Conservation (phyloP, 2,329 filamentous ascomycete genomes). For the Westerdykella aurantiaca region DNA sequence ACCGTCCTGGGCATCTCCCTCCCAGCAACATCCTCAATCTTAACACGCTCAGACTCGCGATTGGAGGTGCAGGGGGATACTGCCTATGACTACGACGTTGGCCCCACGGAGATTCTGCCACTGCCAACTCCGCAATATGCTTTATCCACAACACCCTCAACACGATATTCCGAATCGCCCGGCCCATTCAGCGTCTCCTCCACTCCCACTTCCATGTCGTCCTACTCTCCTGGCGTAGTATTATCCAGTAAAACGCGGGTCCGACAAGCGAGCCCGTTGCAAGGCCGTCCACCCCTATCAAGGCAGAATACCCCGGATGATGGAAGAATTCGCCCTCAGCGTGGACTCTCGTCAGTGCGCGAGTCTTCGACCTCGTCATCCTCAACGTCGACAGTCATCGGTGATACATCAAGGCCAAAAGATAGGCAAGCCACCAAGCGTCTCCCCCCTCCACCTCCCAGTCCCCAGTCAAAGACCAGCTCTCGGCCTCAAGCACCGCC, state of each 20-base stretch:
- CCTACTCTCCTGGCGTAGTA: constrained; percentile 62
- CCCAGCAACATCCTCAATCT: constrained; percentile 30
- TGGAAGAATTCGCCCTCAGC: constrained; percentile 44
- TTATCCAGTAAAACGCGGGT: constrained; percentile 42
- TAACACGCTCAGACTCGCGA: constrained; percentile 23
- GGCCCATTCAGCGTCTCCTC: constrained; percentile 70
- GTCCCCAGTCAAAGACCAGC: constrained; percentile 36
- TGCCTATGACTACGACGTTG: constrained; percentile 41
- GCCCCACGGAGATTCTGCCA: constrained; percentile 61
- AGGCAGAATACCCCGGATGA: constrained; percentile 53
- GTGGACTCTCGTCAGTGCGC: constrained; percentile 59
- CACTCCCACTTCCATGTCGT: constrained; percentile 71
- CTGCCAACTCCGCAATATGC: constrained; percentile 61
- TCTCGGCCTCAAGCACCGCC: constrained; percentile 29
- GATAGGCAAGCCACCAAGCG: constrained; percentile 31
- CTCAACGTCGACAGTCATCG: constrained; percentile 62
- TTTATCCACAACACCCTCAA: constrained; percentile 67
- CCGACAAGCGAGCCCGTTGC: constrained; percentile 52
- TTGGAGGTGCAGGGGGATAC: constrained; percentile 18
- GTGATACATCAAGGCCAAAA: constrained; percentile 43
- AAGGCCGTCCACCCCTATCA: constrained; percentile 56
- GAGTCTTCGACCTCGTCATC: constrained; percentile 69
- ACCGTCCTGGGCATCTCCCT: constrained; percentile 42
- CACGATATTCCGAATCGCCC: constrained; percentile 67
- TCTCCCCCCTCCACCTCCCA: constrained; percentile 45